Conservation (phyloP, 352 stramenopile genomes). For the Stephanocyclus meneghinianus region DNA sequence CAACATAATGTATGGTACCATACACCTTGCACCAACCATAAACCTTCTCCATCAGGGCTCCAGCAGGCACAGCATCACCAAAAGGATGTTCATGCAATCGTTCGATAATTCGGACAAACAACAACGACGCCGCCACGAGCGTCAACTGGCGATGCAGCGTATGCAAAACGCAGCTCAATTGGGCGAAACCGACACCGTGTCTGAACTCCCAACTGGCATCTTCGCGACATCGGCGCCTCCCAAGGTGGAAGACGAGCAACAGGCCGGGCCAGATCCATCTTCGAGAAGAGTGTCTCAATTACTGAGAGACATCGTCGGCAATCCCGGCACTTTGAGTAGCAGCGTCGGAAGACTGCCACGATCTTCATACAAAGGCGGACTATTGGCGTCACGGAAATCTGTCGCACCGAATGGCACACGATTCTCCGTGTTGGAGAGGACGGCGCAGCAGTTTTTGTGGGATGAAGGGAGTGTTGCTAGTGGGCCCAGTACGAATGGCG, state of each 20-base stretch:
- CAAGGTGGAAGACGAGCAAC: neutral
- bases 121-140: conserved; percentile 31
- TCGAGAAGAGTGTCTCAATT: conserved; percentile 1
- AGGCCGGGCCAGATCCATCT: neutral
- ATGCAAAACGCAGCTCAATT: conserved; percentile 48
- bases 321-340: neutral
- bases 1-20: no score
- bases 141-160: conserved; percentile 33
- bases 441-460: conserved; percentile 9
- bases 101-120: conserved; percentile 53
- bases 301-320: neutral
- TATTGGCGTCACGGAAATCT: neutral
- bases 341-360: neutral
- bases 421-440: conserved; percentile 6
- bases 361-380: neutral
- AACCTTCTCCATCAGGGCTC: no score
- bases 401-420: neutral
- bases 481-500: neutral
- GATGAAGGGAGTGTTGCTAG: conserved; percentile 18
- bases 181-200: neutral
- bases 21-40: no score
- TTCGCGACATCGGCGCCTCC: neutral
- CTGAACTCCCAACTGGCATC: neutral
- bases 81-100: conserved; percentile 50
- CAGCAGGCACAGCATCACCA: neutral